These are phyloP conservation scores for Sherardia arvensis DNA, from an alignment of 257 asterid species.

Conservation along the genomic window DNA sequence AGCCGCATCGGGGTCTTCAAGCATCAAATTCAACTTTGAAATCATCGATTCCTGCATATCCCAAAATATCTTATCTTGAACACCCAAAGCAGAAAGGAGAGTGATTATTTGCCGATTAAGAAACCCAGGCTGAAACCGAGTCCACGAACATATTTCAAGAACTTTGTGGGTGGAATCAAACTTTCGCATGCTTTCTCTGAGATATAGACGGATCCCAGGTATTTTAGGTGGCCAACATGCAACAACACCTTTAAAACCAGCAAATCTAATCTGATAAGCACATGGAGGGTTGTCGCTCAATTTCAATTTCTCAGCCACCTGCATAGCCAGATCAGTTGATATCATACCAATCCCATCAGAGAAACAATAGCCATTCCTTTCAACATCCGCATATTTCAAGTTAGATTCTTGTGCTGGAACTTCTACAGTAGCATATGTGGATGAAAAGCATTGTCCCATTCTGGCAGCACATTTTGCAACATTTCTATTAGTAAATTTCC, in stretches of 20 bases:
- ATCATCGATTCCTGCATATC: slow-evolving; percentile 73
- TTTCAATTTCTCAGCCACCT: slow-evolving; percentile 70
- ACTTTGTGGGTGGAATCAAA: slow-evolving; percentile 64
- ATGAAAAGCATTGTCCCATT: slow-evolving; percentile 95
- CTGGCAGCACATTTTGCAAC: slow-evolving; percentile 90
- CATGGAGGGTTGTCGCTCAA: slow-evolving; percentile 48
- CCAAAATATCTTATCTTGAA: slow-evolving; percentile 53
- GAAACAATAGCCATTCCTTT: slow-evolving; percentile 55
- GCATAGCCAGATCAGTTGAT: slow-evolving; percentile 55
- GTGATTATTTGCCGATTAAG: slow-evolving; percentile 79
- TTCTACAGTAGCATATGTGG: slow-evolving; percentile 83
- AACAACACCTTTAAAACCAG: slow-evolving; percentile 84
- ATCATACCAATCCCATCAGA: slow-evolving; percentile 91
- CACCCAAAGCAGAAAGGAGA: slow-evolving; percentile 74
- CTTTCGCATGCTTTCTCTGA: slow-evolving; percentile 70
- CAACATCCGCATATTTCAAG: slow-evolving; percentile 35
- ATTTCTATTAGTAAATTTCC: slow-evolving; percentile 45
- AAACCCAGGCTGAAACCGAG: slow-evolving; percentile 81
- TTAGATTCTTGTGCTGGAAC: slow-evolving; percentile 40
- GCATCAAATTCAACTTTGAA: slow-evolving; percentile 49
- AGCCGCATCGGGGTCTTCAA: slow-evolving; percentile 57
- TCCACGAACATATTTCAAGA: slow-evolving; percentile 94
- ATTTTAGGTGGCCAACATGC: slow-evolving; percentile 63
- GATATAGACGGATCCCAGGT: slow-evolving; percentile 33
- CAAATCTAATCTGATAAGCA: slow-evolving; percentile 87